Evolutionary conservation across 2,329 filamentous ascomycete species (phyloP).

Genomic region (Onygena corvina): DNA sequence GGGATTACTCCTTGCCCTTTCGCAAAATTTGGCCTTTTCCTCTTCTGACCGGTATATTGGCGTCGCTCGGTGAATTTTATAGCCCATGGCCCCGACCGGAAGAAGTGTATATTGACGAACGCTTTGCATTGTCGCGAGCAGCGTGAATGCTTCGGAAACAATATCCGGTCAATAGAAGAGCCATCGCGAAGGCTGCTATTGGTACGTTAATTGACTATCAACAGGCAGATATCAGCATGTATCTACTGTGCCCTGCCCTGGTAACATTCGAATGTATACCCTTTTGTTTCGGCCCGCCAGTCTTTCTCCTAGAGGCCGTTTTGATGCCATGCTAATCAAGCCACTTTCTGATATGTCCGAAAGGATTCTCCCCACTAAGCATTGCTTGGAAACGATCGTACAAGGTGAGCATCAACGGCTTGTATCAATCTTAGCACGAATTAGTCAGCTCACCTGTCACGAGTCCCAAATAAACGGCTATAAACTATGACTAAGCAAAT

Average conservation of each 20-base stretch:
- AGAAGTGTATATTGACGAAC: not conserved
- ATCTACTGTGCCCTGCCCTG: too few relatives aligned
- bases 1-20: not conserved
- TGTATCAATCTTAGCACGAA: too few relatives aligned
- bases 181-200: slow-evolving; percentile 53
- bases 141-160: slow-evolving; percentile 52
- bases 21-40: not conserved
- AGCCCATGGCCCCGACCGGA: not conserved
- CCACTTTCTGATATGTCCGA: too few relatives aligned
- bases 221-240: not conserved
- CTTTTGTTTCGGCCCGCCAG: not conserved
- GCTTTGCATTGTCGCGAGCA: slow-evolving; percentile 51
- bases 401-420: too few relatives aligned
- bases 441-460: too few relatives aligned
- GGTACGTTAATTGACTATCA: slow-evolving; percentile 37
- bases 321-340: not conserved
- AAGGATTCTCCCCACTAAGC: not conserved
- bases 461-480: too few relatives aligned
- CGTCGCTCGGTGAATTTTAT: not conserved
- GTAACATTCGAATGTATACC: not conserved
- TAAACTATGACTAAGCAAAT: too few relatives aligned
- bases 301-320: not conserved
- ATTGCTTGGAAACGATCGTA: too few relatives aligned
- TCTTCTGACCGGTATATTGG: too few relatives aligned
- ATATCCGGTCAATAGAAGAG: slow-evolving; percentile 48